Percentiles rank a stretch among this genome's conserved stretches.
Conservation (phyloP, 306 rosid genomes). For the Trifolium repens region DNA sequence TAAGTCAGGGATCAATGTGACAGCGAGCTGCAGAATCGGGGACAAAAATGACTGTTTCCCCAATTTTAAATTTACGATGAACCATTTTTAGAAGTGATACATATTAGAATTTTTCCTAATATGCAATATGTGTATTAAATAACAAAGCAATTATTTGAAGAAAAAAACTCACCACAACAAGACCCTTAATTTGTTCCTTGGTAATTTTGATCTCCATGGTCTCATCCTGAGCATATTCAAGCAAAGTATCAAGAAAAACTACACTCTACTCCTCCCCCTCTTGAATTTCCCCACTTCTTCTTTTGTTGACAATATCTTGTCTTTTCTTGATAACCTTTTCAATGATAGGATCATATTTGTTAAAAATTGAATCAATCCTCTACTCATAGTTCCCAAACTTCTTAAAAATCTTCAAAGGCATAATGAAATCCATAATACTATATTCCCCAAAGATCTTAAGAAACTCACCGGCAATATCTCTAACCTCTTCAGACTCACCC, state of each 20-base stretch:
- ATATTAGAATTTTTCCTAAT: too few species aligned
- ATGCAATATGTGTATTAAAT: too few species aligned
- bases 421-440: slow-evolving; percentile 44
- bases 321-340: slow-evolving; percentile 53
- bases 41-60: too few species aligned
- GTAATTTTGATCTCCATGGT: slow-evolving; percentile 49
- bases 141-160: neutral
- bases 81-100: too few species aligned
- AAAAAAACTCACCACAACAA: slow-evolving; percentile 40
- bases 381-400: slow-evolving; percentile 47
- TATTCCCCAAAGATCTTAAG: slow-evolving; percentile 50
- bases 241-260: slow-evolving; percentile 47
- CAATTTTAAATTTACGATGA: too few species aligned
- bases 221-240: slow-evolving; percentile 46
- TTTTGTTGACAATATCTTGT: slow-evolving; percentile 36
- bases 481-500: slow-evolving; percentile 12
- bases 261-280: slow-evolving; percentile 34
- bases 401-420: slow-evolving; percentile 44
- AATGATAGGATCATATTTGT: slow-evolving; percentile 46
- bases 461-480: slow-evolving; percentile 44
- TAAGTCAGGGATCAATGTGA: too few species aligned
- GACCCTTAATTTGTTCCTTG: slow-evolving; percentile 53
- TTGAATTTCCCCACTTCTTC: slow-evolving; percentile 24
- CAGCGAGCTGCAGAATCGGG: too few species aligned
- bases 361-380: slow-evolving; percentile 41